Evolutionary conservation across 164 flowering plant genomes (phyloP), one percentile per base, ranked within the genome.

Genomic region (Magnolia sinica): DNA sequence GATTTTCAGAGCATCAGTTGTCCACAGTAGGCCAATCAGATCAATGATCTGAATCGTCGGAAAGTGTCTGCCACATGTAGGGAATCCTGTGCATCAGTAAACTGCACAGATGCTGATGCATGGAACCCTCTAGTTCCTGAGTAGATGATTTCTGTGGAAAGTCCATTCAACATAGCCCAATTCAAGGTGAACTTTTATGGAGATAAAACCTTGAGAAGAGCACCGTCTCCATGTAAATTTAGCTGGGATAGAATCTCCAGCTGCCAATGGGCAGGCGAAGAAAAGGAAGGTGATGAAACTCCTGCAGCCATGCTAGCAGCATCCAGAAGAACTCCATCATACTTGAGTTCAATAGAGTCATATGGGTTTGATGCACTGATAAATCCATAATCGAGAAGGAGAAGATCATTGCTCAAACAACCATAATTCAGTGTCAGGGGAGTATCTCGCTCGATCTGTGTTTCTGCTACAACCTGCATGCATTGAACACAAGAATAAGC

Each of bases 271-370:
- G 91, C 78, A 23, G 97, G 97, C 51, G 96, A 86, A 51, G 98
- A 93, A 82, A 91, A 91, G 76, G 81, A 88, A 11, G 94, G 87
- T 52, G 91, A 85, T 24, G 89, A 74, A 73, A 96, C 80, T 70
- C 98, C 99, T 14, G 93, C 93, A 50, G 95, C 95, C 88, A 88
- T 87, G 84, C 98, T 92, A 72, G 97, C 97, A 76, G 95, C 95
- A 83, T 94, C 98, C 31, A 94, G 83, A 77, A 96, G 90, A 76
- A 86, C 89, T 71, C 88, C 89, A 84, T 94, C 97, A 79, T 96
- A 96, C 75, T 78, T 91, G 52, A 96, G 97, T 82, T 96, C 97
- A 78, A 96, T 86, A 79, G 79, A 80, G 81, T 96, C 99, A 75
- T 90, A 89, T 1, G 95, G 95, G 70, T 96, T 96, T 74, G 95